A percentile compares a stretch with the other conserved stretches of the same genome.
phyloP scores from a whole-genome alignment of 176 grass and related monocot genomes.

The Themeda triandra region DNA sequence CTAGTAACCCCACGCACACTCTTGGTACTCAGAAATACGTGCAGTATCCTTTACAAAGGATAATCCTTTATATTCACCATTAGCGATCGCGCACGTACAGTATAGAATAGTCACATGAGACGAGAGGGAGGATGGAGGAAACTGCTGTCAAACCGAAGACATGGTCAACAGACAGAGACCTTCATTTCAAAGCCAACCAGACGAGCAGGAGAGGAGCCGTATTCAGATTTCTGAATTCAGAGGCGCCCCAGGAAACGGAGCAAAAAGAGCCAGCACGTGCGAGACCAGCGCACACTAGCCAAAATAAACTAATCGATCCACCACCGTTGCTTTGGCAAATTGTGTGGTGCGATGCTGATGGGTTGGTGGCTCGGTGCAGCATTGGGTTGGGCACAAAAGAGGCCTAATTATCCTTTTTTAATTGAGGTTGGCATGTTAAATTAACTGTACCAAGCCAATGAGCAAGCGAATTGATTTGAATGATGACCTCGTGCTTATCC shows the following conservation, averaged over 20 bases:
- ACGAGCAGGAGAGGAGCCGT: not conserved
- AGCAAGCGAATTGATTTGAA: not conserved
- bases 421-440: not conserved
- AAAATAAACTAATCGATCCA: not conserved
- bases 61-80: not conserved
- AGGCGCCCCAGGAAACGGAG: not conserved
- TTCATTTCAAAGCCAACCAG: slow-evolving; percentile 22
- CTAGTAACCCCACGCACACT: not conserved
- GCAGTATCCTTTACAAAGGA: too few species aligned
- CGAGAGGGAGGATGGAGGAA: not conserved
- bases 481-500: slow-evolving; percentile 34
- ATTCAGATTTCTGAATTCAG: not conserved
- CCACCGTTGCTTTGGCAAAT: not conserved
- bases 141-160: not conserved
- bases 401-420: not conserved
- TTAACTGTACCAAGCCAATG: too few species aligned
- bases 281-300: slow-evolving; percentile 2
- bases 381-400: not conserved
- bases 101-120: not conserved
- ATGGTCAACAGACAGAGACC: slow-evolving; percentile 22
- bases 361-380: slow-evolving; percentile 19
- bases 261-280: not conserved
- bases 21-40: not conserved
- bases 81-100: not conserved
- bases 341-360: not conserved